phyloP scores from a whole-genome alignment of 768 basidiomycete species.

The Neoboletus magnificus region DNA sequence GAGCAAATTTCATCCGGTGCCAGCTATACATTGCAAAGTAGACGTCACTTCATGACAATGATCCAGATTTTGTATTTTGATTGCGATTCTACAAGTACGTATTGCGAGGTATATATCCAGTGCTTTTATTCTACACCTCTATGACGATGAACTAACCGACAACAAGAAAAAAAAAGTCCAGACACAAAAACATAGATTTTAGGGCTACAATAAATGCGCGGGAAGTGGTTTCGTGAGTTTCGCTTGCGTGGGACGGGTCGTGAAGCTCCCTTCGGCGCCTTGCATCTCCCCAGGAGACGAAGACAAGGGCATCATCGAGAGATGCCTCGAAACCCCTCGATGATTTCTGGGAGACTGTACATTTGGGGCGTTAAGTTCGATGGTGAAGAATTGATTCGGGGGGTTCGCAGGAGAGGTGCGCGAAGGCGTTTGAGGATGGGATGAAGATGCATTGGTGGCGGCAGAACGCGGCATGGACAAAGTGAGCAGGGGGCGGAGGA shows the following conservation, averaged over 20 bases:
- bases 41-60: not conserved
- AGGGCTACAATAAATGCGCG: constrained; percentile 19
- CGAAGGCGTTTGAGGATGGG: constrained; percentile 8
- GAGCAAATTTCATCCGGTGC: not conserved
- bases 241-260: not conserved
- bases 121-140: not conserved
- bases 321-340: constrained; percentile 10
- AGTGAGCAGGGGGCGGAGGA: not conserved
- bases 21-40: not conserved
- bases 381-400: not conserved
- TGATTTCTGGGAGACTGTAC: not conserved
- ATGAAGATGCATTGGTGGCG: not conserved
- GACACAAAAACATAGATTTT: constrained; percentile 2
- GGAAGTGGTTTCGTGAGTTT: constrained; percentile 21
- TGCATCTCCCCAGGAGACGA: constrained; percentile 10
- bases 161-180: not conserved
- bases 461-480: constrained; percentile 3
- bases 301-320: constrained; percentile 17
- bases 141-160: not conserved
- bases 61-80: not conserved
- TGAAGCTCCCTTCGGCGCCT: not conserved
- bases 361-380: not conserved
- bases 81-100: not conserved
- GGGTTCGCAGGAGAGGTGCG: not conserved
- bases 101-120: not conserved